Conservation (phyloP, 176 grass and related monocot genomes). For the Cenchrus purpureus region DNA sequence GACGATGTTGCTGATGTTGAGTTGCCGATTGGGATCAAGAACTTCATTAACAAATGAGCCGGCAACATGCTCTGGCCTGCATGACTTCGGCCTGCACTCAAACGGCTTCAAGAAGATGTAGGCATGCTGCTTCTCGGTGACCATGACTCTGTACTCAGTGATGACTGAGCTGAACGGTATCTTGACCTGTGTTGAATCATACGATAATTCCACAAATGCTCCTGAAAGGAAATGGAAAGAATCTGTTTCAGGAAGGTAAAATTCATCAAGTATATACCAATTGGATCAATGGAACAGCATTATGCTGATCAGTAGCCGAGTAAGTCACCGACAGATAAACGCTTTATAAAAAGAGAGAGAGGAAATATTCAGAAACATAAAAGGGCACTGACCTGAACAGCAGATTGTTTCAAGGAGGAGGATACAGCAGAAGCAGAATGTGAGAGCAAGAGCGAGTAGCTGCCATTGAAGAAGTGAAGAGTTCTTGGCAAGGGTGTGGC, state of each 20-base stretch:
- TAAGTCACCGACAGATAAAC: not conserved
- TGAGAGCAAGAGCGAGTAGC: constrained; percentile 12
- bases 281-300: constrained; percentile 16
- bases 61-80: constrained; percentile 14
- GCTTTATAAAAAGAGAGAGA: not conserved
- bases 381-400: constrained; percentile 56
- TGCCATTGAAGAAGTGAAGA: constrained; percentile 46
- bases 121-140: constrained; percentile 19
- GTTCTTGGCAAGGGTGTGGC: constrained; percentile 13
- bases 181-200: constrained; percentile 45
- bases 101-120: constrained; percentile 60
- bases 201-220: constrained; percentile 45
- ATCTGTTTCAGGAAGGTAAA: not conserved
- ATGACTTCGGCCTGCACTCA: constrained; percentile 24
- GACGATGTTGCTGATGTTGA: constrained; percentile 50
- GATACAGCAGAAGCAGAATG: constrained; percentile 44
- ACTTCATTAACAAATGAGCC: constrained; percentile 27
- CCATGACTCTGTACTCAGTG: not conserved
- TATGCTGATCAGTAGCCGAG: not conserved
- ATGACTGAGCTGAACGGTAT: not conserved
- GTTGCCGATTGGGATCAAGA: constrained; percentile 15
- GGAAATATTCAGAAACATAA: not conserved
- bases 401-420: constrained; percentile 37
- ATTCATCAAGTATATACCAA: not conserved
- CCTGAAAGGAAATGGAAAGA: constrained; percentile 43